Base-by-base conservation (phyloP, 495 filamentous ascomycete species). In the Xylaria bambusicola region DNA sequence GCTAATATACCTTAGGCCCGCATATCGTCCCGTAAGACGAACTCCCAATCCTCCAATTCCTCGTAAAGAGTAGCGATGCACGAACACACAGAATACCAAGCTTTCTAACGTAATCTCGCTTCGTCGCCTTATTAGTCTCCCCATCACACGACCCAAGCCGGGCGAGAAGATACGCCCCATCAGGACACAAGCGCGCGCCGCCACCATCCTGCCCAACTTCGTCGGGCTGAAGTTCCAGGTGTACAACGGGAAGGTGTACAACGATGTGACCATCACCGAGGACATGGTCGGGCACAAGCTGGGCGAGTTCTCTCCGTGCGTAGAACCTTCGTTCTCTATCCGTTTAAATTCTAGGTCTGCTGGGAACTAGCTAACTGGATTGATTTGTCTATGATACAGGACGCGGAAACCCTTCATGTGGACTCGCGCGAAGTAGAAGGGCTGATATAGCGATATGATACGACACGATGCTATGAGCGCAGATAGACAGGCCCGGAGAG, bases 281-380 rank as follows among this genome's bases (percentile, higher is more conserved):
- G 91, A 98, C 70, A 98, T 98, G 95, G 95, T 98, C 15, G 94
- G 95, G 41, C 88, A 95, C 73, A 98, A 98, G 76, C 80, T 98
- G 68, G 94, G 94, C 61, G 95, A 98, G 78, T 98, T 97, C 74
- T 85, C 92, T 61, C 67, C 83, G 92, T 97, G 85, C 73, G 93
- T 87, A 21, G 48, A 21, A 48, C 54, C 46, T 24, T 38, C 13
- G 21, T 38, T 27, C 45, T 26, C 1, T 49, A 8, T 20, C 46
- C n/a, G 7, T 24, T 0, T 2, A 6, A n/a, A 13, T 17, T 13
- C 21, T 41, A 10, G 35, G 24, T 46, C 15, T n/a, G 36, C 36
- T 6, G 31, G 31, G 6, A 33, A 33, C 5, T 4, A 24, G 27
- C 46, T 69, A 42, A 65, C 45, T 31, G 9, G 15, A 21, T 29